Percentiles rank a stretch among this genome's conserved stretches.
Evolutionary conservation across 140 eudicot genomes (phyloP).

Genomic region (Anethum foeniculum): DNA sequence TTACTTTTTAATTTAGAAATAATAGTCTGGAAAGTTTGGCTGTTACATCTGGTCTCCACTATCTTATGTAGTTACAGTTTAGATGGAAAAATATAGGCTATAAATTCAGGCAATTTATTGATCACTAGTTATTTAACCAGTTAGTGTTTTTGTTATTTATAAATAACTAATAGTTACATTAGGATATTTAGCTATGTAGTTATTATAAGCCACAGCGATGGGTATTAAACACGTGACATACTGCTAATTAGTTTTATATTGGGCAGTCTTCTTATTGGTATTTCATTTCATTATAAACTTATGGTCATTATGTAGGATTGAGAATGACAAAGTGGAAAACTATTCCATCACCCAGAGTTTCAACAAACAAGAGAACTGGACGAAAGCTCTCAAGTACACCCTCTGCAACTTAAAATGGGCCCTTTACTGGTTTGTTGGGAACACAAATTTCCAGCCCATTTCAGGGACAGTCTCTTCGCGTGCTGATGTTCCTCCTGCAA

Average conservation of each 20-base stretch:
- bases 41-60: background rate
- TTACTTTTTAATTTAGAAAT: no score
- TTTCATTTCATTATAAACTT: background rate
- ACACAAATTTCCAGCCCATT: slow-evolving; percentile 82
- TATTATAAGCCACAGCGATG: background rate
- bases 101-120: background rate
- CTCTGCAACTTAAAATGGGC: slow-evolving; percentile 94
- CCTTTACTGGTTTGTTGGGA: slow-evolving; percentile 93
- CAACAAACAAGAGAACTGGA: slow-evolving; percentile 91
- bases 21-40: no score
- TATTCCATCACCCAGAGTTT: slow-evolving; percentile 90
- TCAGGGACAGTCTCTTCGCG: slow-evolving; percentile 43
- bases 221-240: background rate
- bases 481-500: slow-evolving; percentile 40
- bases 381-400: slow-evolving; percentile 94
- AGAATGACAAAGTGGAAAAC: slow-evolving; percentile 74
- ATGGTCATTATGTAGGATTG: slow-evolving; percentile 45
- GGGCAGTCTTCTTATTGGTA: background rate
- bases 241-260: background rate
- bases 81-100: background rate
- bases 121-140: background rate
- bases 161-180: background rate
- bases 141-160: background rate
- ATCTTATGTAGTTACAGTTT: background rate
- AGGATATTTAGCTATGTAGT: background rate